These are phyloP conservation scores for Ophiostoma montium DNA, from an alignment of 2,329 filamentous ascomycete genomes.

Conservation along the genomic window DNA sequence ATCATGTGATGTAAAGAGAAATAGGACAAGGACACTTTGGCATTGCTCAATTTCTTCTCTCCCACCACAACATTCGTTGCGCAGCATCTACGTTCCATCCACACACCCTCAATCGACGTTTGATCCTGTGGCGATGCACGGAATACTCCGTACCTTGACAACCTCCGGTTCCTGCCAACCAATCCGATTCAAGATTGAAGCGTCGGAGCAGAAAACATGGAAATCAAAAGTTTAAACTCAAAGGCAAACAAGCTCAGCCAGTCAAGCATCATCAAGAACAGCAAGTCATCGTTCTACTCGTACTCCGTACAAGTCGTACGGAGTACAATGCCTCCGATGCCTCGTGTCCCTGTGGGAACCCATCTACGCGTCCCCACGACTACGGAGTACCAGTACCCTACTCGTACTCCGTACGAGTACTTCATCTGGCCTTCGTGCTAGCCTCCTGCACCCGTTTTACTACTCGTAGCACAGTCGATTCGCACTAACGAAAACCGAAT, in stretches of 20 bases:
- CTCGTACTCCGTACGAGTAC: too few species aligned
- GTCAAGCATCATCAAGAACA: too few species aligned
- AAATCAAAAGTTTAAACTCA: too few species aligned
- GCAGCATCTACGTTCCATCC: constrained; percentile 3
- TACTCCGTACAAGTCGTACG: too few species aligned
- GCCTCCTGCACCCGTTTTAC: constrained; percentile 5
- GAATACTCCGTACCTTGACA: not conserved
- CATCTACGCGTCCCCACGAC: constrained; percentile 2
- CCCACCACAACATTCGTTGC: not conserved
- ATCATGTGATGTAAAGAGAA: too few species aligned
- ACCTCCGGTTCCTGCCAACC: too few species aligned
- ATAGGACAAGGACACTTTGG: not conserved
- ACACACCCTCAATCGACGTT: not conserved
- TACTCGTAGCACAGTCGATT: not conserved
- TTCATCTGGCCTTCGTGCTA: too few species aligned
- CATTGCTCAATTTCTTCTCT: not conserved
- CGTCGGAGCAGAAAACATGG: too few species aligned
- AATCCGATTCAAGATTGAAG: too few species aligned
- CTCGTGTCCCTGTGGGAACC: constrained; percentile 7
- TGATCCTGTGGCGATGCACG: not conserved
- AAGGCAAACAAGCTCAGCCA: too few species aligned
- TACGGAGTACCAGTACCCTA: too few species aligned
- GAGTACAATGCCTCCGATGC: not conserved
- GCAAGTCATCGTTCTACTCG: too few species aligned
- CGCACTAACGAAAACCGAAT: constrained; percentile 2